These are phyloP conservation scores for Benincasa hispida DNA, from an alignment of 306 rosid species.

Conservation along the genomic window DNA sequence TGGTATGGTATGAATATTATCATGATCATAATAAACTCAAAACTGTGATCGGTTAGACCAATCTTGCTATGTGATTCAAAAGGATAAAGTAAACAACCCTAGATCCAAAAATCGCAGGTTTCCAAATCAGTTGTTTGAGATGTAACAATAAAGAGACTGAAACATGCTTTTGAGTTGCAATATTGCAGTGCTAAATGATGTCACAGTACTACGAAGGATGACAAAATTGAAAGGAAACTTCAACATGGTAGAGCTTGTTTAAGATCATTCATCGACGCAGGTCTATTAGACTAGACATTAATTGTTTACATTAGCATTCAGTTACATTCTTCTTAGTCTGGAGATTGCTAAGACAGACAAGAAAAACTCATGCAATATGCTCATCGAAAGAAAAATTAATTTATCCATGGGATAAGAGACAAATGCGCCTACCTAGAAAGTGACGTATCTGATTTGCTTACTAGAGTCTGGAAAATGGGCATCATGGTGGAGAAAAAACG, in stretches of 20 bases:
- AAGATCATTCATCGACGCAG: not conserved
- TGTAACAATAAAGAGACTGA: not conserved
- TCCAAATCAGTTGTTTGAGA: not conserved
- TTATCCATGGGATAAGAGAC: conserved; percentile 5
- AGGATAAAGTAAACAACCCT: not conserved
- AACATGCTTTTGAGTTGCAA: not conserved
- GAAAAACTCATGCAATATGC: not conserved
- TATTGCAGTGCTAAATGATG: not conserved
- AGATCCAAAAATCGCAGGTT: not conserved
- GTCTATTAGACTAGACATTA: not conserved
- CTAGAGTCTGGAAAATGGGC: conserved; percentile 64
- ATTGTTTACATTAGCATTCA: not conserved
- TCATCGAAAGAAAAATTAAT: not conserved
- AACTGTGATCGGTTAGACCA: not conserved
- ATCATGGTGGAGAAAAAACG: conserved; percentile 69
- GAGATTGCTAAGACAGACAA: not conserved
- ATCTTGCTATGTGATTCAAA: not conserved
- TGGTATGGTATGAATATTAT: not conserved
- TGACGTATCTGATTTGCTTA: conserved; percentile 39
- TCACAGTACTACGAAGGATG: not conserved
- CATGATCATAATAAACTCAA: not conserved
- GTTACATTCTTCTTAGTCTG: not conserved
- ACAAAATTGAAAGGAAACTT: not conserved
- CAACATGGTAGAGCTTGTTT: not conserved
- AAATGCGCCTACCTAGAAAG: conserved; percentile 56